phyloP scores from a whole-genome alignment of 2,329 filamentous ascomycete species.

The Remersonia thermophila region DNA sequence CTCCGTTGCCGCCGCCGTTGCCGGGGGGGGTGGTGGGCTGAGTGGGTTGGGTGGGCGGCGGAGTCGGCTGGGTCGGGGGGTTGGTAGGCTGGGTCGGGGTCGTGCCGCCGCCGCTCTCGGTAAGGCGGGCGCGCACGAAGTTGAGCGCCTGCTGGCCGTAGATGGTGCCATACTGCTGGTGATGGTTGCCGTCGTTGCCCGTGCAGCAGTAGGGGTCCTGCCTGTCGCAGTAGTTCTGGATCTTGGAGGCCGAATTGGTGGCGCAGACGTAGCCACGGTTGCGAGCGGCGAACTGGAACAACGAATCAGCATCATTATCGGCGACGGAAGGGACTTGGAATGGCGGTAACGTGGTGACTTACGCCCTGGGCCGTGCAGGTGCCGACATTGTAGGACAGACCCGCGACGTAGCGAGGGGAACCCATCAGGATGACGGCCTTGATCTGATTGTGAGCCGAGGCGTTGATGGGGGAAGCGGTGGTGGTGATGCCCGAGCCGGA shows the following conservation, averaged over 20 bases:
- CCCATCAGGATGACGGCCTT: conserved; percentile 53
- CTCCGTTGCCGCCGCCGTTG: conserved; percentile 2
- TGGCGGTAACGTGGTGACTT: conserved; percentile 24
- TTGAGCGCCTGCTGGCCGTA: conserved; percentile 42
- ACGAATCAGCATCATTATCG: neutral
- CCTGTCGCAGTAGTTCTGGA: conserved; percentile 48
- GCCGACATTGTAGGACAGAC: conserved; percentile 47
- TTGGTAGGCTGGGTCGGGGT: too few relatives aligned
- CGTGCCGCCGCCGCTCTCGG: conserved; percentile 1
- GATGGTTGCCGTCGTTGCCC: conserved; percentile 39
- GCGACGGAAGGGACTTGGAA: neutral
- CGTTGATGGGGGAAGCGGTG: conserved; percentile 31
- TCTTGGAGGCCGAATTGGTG: conserved; percentile 32
- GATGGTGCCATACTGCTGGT: conserved; percentile 44
- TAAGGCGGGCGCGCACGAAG: conserved; percentile 36
- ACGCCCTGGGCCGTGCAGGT: conserved; percentile 47
- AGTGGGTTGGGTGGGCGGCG: too few relatives aligned
- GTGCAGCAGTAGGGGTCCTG: conserved; percentile 51
- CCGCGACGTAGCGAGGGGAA: conserved; percentile 42
- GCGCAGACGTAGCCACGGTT: conserved; percentile 41
- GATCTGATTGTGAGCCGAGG: conserved; percentile 38
- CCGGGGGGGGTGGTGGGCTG: conserved; percentile 1
- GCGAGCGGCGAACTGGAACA: conserved; percentile 41
- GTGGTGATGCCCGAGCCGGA: conserved; percentile 32
- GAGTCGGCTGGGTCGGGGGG: conserved; percentile 3